Percentiles rank a stretch among this genome's conserved stretches.
These are phyloP conservation scores for Mycena sp. DNA, from an alignment of 1,284 basidiomycete species.

Conservation along the genomic window DNA sequence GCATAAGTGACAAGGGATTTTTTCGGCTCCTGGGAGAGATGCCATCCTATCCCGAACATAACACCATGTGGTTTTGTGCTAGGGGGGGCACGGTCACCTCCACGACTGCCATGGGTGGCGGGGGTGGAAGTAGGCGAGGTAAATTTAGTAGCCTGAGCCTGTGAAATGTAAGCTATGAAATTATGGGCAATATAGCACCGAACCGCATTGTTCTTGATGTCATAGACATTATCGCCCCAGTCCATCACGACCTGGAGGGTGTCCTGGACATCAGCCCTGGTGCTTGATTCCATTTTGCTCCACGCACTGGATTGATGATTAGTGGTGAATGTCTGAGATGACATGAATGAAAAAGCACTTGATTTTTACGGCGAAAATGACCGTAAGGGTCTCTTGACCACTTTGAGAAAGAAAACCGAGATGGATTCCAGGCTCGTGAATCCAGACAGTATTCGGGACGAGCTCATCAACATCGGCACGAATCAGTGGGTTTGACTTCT, in stretches of 20 bases:
- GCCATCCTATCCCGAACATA: constrained; percentile 17
- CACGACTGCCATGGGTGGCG: not conserved
- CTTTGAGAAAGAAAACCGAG: not conserved
- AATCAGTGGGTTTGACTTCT: not conserved
- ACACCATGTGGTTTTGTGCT: not conserved
- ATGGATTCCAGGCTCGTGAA: constrained; percentile 11
- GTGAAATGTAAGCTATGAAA: not conserved
- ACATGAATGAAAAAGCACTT: not conserved
- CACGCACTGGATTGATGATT: not conserved
- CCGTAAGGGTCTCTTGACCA: not conserved
- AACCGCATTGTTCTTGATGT: constrained; percentile 14
- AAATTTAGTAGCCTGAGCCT: not conserved
- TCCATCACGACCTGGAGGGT: constrained; percentile 8
- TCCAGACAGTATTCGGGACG: not conserved
- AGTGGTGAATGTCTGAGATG: not conserved
- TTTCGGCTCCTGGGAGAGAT: not conserved
- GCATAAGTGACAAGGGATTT: constrained; percentile 12
- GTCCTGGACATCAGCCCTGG: not conserved
- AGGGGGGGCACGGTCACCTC: not conserved
- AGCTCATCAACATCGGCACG: constrained; percentile 8
- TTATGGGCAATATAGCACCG: not conserved
- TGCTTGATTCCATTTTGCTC: not conserved
- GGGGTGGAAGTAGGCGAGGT: not conserved
- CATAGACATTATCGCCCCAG: not conserved
- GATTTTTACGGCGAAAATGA: constrained; percentile 7